Evolutionary conservation across 345 rosid genomes (phyloP), one percentile per base, ranked within the genome.

Genomic region (Populus tremula): DNA sequence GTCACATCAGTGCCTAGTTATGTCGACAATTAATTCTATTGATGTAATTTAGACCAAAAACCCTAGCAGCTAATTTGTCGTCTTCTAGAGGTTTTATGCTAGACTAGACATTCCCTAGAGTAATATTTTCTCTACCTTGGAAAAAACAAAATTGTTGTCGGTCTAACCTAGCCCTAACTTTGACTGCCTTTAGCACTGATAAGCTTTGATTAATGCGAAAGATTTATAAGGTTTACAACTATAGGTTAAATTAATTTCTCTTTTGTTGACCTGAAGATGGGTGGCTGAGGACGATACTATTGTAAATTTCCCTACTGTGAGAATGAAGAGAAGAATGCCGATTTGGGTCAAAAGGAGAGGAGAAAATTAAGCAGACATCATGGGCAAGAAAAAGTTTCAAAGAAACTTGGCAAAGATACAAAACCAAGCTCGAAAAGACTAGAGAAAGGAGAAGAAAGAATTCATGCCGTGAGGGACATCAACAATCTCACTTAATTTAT

Each of bases 241-340:
- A 11, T 0, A 10, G 47, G 14, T 41, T 41, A 3, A 41, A 41
- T 10, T 41, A 41, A 41, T 10, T 41, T 41, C 47, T 41, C 47
- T 56, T 17, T 56, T 17, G 62, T 53, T 12, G 53, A 5, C 36
- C 45, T 86, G 87, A 85, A 93, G 97, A 79, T 96, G 99, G 99
- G 85, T 77, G 72, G 94, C 95, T 54, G 97, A 93, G 81, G 92
- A 90, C 61, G 98, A 96, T 67, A 88, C 89, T 14, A 81, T 93
- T n/a, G 86, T 92, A 65, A 88, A 92, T 84, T 96, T 96, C 71
- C 99, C 99, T 5, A 96, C 97, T 2, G 98, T 90, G 35, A 90
- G 97, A 83, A 87, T 92, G 97, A 93, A 91, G 88, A 90, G 87
- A 72, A 88, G 89, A 77, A 78, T 93, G 95, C 98, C 98, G 27